phyloP scores from a whole-genome alignment of 495 filamentous ascomycete species.

The Penicillium diatomitis region DNA sequence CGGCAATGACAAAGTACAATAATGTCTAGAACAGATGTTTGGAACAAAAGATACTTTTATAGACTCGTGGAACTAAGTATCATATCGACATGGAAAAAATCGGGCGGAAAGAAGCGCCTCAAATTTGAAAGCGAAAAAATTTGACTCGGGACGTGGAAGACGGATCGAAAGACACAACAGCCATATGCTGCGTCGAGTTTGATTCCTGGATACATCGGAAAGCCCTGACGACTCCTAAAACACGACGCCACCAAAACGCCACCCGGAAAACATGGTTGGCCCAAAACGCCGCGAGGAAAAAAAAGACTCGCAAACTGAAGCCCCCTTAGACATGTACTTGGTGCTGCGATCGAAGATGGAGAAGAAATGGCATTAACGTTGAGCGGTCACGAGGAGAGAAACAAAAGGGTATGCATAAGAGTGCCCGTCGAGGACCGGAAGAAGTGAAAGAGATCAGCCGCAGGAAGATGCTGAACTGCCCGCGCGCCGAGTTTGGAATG shows the following conservation, averaged over 20 bases:
- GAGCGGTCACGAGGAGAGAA: slow-evolving; percentile 12
- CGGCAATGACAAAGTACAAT: background rate
- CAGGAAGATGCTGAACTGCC: background rate
- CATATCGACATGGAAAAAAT: slow-evolving; percentile 17
- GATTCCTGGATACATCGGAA: too few species aligned
- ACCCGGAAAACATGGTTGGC: too few species aligned
- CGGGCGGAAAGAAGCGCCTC: slow-evolving; percentile 7
- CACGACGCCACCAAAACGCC: too few species aligned
- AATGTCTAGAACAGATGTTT: background rate
- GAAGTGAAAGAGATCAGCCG: slow-evolving; percentile 13
- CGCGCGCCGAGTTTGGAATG: background rate
- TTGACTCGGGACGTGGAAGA: too few species aligned
- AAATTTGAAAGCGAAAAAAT: background rate
- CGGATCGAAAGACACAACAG: too few species aligned
- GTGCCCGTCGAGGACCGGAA: slow-evolving; percentile 9
- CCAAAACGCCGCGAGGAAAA: slow-evolving; percentile 3
- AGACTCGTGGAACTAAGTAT: slow-evolving; percentile 12
- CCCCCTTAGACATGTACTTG: background rate
- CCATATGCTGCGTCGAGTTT: too few species aligned
- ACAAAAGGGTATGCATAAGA: slow-evolving; percentile 18
- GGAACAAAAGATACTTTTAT: background rate
- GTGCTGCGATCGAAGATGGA: background rate
- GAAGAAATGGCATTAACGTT: slow-evolving; percentile 15
- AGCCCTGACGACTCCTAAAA: too few species aligned
- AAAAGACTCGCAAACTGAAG: background rate